Percentiles rank a stretch among this genome's conserved stretches.
Evolutionary conservation across 1,139 yeast genomes (phyloP).

Genomic region (Pichia sp.): DNA sequence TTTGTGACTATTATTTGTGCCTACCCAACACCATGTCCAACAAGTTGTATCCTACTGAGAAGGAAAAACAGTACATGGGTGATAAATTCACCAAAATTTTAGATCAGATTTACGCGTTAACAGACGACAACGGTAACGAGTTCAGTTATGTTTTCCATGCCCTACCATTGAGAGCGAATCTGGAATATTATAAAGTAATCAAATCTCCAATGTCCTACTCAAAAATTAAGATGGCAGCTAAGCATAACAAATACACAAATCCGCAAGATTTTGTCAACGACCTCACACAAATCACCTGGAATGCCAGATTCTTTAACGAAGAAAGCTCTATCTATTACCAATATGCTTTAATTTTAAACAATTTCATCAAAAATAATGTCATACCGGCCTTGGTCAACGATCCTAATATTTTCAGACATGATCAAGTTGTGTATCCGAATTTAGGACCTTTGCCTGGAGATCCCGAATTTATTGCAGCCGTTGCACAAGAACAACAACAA

Average conservation of each 20-base stretch:
- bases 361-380: constrained; percentile 43
- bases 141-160: constrained; percentile 37
- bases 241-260: constrained; percentile 42
- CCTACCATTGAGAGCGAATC: constrained; percentile 34
- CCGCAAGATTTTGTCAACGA: constrained; percentile 70
- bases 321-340: constrained; percentile 58
- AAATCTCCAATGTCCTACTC: constrained; percentile 39
- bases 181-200: constrained; percentile 39
- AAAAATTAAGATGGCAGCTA: constrained; percentile 33
- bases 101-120: constrained; percentile 16
- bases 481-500: not conserved
- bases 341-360: constrained; percentile 66
- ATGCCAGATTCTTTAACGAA: constrained; percentile 77
- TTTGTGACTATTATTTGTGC: no score
- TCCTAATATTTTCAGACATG: constrained; percentile 27
- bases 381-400: constrained; percentile 48
- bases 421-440: constrained; percentile 52
- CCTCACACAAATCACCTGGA: constrained; percentile 79
- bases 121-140: constrained; percentile 19
- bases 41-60: constrained; percentile 8
- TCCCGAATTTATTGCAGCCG: not conserved
- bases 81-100: constrained; percentile 11
- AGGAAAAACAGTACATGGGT: constrained; percentile 17
- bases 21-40: not conserved
- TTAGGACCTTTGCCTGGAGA: constrained; percentile 58